phyloP scores from a whole-genome alignment of 2,329 filamentous ascomycete species.

The Tolypocladium ovalisporum region DNA sequence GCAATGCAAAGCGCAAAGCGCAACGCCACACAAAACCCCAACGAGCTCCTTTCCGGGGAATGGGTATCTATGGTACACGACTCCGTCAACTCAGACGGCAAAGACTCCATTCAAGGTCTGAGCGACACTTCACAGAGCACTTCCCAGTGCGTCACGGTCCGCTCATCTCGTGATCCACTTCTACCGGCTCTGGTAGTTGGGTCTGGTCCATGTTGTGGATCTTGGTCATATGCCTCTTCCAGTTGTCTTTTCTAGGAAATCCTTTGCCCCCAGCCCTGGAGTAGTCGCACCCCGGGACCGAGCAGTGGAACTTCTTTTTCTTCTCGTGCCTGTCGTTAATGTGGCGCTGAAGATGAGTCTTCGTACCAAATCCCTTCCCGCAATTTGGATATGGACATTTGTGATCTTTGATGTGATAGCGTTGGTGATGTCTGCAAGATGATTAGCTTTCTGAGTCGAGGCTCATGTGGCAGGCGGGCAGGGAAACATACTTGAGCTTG shows the following conservation, averaged over 20 bases:
- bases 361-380: constrained; percentile 47
- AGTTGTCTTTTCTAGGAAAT: constrained; percentile 52
- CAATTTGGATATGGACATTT: constrained; percentile 43
- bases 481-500: constrained; percentile 39
- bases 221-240: constrained; percentile 51
- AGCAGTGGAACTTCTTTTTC: constrained; percentile 49
- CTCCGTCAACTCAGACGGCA: background rate
- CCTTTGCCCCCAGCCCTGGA: constrained; percentile 45
- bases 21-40: background rate
- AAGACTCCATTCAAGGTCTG: background rate
- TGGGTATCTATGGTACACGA: background rate
- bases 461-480: too few relatives aligned
- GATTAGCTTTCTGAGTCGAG: background rate
- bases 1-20: background rate
- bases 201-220: constrained; percentile 38
- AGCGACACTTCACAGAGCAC: background rate
- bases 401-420: constrained; percentile 50
- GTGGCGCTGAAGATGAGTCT: constrained; percentile 50
- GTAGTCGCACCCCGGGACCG: constrained; percentile 41
- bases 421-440: constrained; percentile 41
- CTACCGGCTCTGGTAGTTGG: constrained; percentile 29
- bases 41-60: background rate
- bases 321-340: constrained; percentile 52
- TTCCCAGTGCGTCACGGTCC: constrained; percentile 3
- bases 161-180: constrained; percentile 25